Base-by-base conservation (phyloP, 1,284 basidiomycete species). In the Microbotryum silenes-acaulis region DNA sequence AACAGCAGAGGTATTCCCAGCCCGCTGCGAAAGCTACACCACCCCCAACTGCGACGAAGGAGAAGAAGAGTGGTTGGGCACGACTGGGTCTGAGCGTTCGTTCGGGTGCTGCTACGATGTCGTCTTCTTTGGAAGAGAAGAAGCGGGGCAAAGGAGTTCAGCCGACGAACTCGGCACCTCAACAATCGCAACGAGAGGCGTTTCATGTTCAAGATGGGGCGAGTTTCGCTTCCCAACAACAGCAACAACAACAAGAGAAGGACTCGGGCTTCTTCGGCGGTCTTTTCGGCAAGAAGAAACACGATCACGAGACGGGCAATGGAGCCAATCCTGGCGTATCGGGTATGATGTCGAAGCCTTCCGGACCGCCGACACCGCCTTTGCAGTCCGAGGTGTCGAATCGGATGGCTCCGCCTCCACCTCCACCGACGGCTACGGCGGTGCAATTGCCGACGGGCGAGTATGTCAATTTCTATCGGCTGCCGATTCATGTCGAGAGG, bases 401-500 rank as follows among this genome's bases (percentile, higher is more conserved):
- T 54, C 31, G 51, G 33, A 25, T 33, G 1, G 89, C 89, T 1
- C 84, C 86, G 31, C 78, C 82, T 7, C 85, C 86, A 6, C 86
- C 85, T 20, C 79, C 72, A n/a, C 69, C 71, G 53, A 67, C 70
- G 20, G 64, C 71, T 23, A 55, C 69, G 61, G 60, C 72, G 60
- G 66, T 67, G 54, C 37, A 73, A 77, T 74, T 68, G 79, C 76
- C 73, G 79, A 14, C 81, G 74, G 78, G 84, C 71, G 76, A 72
- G 3, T 79, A 78, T 64, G 74, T 81, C 81, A 77, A 75, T 63
- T 88, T 85, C 72, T 81, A 87, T 56, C 85, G 94, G 63, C 94
- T 97, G 74, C 96, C 94, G 9, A 96, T 98, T 66, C 94, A 97
- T 73, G 91, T 98, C 69, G 94, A 99, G 76, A 84, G 94, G 27